These are phyloP conservation scores for Auriscalpium vulgare DNA, from an alignment of 768 basidiomycete genomes.

Conservation along the genomic window DNA sequence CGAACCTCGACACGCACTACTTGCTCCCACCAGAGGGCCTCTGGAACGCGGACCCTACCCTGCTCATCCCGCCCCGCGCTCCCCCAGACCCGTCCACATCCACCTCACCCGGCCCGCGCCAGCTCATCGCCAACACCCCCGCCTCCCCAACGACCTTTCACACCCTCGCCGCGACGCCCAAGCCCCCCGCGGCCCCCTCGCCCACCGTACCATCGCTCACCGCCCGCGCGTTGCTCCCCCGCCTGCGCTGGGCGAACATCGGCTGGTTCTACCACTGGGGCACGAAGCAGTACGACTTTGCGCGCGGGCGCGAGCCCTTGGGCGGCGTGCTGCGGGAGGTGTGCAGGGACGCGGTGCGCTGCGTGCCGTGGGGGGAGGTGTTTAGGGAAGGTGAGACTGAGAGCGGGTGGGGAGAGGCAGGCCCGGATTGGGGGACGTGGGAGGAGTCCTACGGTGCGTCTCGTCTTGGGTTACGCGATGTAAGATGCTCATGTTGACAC, in stretches of 20 bases:
- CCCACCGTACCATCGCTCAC: slow-evolving; percentile 40
- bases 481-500: background rate
- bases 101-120: slow-evolving; percentile 43
- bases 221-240: slow-evolving; percentile 54
- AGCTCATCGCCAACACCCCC: slow-evolving; percentile 66
- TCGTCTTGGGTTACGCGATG: no score
- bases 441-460: slow-evolving; percentile 63
- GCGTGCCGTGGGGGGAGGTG: slow-evolving; percentile 65
- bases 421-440: slow-evolving; percentile 70
- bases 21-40: slow-evolving; percentile 63
- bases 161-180: slow-evolving; percentile 44
- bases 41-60: slow-evolving; percentile 49
- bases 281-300: slow-evolving; percentile 90
- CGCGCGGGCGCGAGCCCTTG: slow-evolving; percentile 56
- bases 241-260: slow-evolving; percentile 92
- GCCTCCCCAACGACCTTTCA: slow-evolving; percentile 50
- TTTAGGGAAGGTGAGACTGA: slow-evolving; percentile 32
- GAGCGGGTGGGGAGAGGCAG: slow-evolving; percentile 41
- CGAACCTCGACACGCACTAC: slow-evolving; percentile 87
- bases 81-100: slow-evolving; percentile 18
- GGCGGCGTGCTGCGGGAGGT: slow-evolving; percentile 44
- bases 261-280: slow-evolving; percentile 98
- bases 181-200: slow-evolving; percentile 61
- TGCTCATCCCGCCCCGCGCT: slow-evolving; percentile 40
- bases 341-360: slow-evolving; percentile 54